Evolutionary conservation across 208 protist species (phyloP), one percentile per base, ranked within the genome.

Genomic region (Acanthamoeba divionensis): DNA sequence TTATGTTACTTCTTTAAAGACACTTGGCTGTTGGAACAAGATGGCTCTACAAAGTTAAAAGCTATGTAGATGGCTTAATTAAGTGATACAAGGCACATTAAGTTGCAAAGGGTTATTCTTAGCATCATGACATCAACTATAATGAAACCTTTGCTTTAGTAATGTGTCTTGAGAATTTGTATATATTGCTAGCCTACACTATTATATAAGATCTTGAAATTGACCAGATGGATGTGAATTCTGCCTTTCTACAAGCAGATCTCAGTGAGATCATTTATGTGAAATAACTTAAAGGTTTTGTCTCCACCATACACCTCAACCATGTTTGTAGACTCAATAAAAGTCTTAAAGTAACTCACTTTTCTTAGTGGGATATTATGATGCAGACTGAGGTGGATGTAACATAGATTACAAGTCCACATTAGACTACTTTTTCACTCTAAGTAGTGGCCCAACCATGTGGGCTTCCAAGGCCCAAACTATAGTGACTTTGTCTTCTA

Each of bases 241-340:
- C 33, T 36, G 57, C 80, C 33, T 88, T 88, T 31, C 50, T 88
- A 54, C 29, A 88, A 31, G 80, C 18, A 1, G 38, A 54, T 26
- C 80, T 88, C 38, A 45, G 71, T 0, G 18, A 88, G 36, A 48
- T 60, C 7, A 65, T 88, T 24, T 88, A 71, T 55, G 41, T 88
- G 0, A 50, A 10, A 0, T 57, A 88, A 38, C 57, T 62, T 69
- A 62, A 88, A 71, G 80, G 80, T 24, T 88, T 88, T n/a, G 21
- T 71, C 0, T 21, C 45, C 9, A 2, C 15, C 0, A 29, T 47
- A 18, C 10, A 26, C 10, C 80, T 57, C n/a, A 13, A 67, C 80
- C 33, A 50, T 12, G 21, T 88, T 38, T 88, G 80, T 44, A 33
- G 9, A 0, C 80, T 71, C 44, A 66, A 44, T n/a, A 48, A 26